Base-by-base conservation (phyloP, 2,329 filamentous ascomycete genomes). In the Cytospora paraplurivora region DNA sequence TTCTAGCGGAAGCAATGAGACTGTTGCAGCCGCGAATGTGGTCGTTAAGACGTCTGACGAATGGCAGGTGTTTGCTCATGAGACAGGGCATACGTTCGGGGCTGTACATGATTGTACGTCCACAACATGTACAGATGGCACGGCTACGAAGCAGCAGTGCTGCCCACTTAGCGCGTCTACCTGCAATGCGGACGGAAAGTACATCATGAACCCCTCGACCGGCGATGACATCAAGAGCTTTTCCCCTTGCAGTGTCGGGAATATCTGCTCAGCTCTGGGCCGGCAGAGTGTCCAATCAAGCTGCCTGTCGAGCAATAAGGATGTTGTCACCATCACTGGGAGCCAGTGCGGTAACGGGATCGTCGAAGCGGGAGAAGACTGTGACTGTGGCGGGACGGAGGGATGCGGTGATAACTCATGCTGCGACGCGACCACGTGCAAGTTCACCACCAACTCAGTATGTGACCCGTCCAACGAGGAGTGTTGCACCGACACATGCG, bases 181-280 rank as follows among this genome's bases (percentile, higher is more conserved):
- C 0, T 99, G 95, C 75, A 82, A 96, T 75, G 95, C 95, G 27
- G 79, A 82, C 50, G 88, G 85, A n/a, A 76, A 83, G 65, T 99
- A 87, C 77, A 93, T 99, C 76, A 99, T 99, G 95, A 98, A 98
- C 74, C 95, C 95, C 0, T 95, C 91, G 12, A 95, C 94, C 1
- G 85, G 83, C 13, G 74, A 81, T 10, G 85, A 86, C 62, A 92
- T 97, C 73, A 89, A 83, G 0, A 79, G 83, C 50, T 99, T 99
- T 77, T 97, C 93, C 0, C 84, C 89, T 2, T 99, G 95, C 79
- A 90, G 88, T 32, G 84, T 99, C 68, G 95, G 95, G 67, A 98
- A 98, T 72, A 92, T 99, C 66, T 99, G 95, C 79, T 91, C 90
- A 7, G 93, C 92, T 35, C 82, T 99, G 67, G 87, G 85, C 59